Base-by-base conservation (phyloP, 2,329 filamentous ascomycete genomes). In the Aspergillus sp. region DNA sequence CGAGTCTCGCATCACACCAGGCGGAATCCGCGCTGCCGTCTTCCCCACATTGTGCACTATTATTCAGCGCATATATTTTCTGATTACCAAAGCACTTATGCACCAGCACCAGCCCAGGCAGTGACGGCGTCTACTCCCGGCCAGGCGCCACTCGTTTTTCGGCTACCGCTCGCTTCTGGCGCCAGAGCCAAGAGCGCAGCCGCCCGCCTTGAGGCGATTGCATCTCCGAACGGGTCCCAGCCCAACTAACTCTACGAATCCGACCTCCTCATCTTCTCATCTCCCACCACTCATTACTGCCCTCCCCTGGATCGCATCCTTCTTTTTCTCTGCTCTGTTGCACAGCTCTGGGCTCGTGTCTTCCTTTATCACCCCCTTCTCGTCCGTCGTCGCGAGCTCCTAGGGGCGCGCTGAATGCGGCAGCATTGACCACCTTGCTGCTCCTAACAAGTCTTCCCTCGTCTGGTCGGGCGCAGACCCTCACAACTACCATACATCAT, bases 401-500 rank as follows among this genome's bases (percentile, higher is more conserved):
- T 64, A 55, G 51, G 60, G 60, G 61, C 62, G 61, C 62, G 63
- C 60, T 64, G 65, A 55, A 63, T 66, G 65, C 61, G 64, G 61
- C 62, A 62, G 59, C 62, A 61, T 59, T 66, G 58, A 66, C 49
- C 45, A 52, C 39, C 58, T 55, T 62, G 23, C 43, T 55, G 49
- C 43, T 55, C 40, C 55, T 53, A 52, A 59, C 45, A 52, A 57
- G 55, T 59, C 53, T 59, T 56, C 57, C 58, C 55, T 41, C 48
- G 52, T 48, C 50, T 59, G 51, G 48, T 55, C 57, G 45, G 31
- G 53, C 48, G 40, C 39, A 53, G 40, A 56, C 43, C 46, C 31
- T 31, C 27, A 39, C 27, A 48, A 58, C 35, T 24, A 45, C n/a
- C 50, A 40, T 49, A 53, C 70, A 75, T 68, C 66, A 96, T 97